Evolutionary conservation across 2,329 filamentous ascomycete species (phyloP).

Genomic region (Hypoxylon sp.): DNA sequence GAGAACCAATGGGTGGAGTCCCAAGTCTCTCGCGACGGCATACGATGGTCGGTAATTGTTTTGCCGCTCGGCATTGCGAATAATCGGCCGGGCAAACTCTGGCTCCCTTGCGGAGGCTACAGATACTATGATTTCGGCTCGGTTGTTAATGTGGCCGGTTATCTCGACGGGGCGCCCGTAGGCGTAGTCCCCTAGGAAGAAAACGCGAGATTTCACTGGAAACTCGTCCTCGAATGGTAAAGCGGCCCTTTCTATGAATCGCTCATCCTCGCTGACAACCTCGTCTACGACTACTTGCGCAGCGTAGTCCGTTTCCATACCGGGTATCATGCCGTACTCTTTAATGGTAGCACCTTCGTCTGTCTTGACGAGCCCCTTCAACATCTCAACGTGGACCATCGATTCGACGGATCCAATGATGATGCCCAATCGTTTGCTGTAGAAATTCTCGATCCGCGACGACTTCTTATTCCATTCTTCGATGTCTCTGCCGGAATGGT

Average conservation of each 20-base stretch:
- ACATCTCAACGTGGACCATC: slow-evolving; percentile 89
- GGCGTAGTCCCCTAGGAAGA: slow-evolving; percentile 93
- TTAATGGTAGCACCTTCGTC: slow-evolving; percentile 92
- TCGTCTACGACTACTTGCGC: slow-evolving; percentile 89
- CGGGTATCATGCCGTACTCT: slow-evolving; percentile 86
- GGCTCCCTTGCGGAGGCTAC: slow-evolving; percentile 75
- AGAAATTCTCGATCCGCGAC: slow-evolving; percentile 81
- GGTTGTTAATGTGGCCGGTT: slow-evolving; percentile 74
- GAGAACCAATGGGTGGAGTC: slow-evolving; percentile 84
- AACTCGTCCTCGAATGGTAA: slow-evolving; percentile 92
- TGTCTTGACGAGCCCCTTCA: slow-evolving; percentile 89
- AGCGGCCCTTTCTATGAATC: slow-evolving; percentile 91
- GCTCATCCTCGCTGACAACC: slow-evolving; percentile 88
- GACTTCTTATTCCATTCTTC: slow-evolving; percentile 86
- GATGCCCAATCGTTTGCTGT: slow-evolving; percentile 90
- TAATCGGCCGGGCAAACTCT: slow-evolving; percentile 82
- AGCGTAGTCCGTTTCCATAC: slow-evolving; percentile 89
- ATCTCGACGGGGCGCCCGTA: slow-evolving; percentile 93
- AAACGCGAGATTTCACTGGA: slow-evolving; percentile 80
- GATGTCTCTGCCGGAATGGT: slow-evolving; percentile 80
- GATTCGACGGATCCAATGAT: slow-evolving; percentile 88
- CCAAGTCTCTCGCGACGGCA: slow-evolving; percentile 82
- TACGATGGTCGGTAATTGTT: slow-evolving; percentile 87
- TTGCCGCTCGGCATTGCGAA: slow-evolving; percentile 71
- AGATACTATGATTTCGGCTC: slow-evolving; percentile 81